These are phyloP conservation scores for Solidago caesia DNA, from an alignment of 129 eudicot genomes.

Conservation along the genomic window DNA sequence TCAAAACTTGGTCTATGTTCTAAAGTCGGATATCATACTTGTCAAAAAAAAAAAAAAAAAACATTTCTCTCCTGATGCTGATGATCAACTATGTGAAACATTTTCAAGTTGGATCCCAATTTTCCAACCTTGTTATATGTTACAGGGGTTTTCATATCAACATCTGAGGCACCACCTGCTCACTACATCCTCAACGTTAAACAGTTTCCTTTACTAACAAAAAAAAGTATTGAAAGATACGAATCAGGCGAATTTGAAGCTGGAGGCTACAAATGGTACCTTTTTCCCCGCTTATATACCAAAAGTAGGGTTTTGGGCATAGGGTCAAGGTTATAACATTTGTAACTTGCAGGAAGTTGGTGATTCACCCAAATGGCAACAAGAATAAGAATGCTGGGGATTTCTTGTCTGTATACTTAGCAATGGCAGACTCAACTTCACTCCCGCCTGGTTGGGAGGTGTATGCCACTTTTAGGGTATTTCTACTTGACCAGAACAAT, in stretches of 20 bases:
- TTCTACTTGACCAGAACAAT: conserved; percentile 58
- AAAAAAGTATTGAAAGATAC: conserved; percentile 41
- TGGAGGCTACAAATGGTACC: conserved; percentile 68
- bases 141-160: conserved; percentile 42
- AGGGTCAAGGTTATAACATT: neutral
- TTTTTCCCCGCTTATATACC: neutral
- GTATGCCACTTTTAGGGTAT: conserved; percentile 43
- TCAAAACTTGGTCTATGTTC: neutral
- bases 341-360: conserved; percentile 51
- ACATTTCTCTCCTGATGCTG: neutral
- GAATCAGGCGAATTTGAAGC: conserved; percentile 54
- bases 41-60: too few relatives aligned
- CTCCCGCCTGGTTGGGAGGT: conserved; percentile 59
- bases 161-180: conserved; percentile 54
- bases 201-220: conserved; percentile 37
- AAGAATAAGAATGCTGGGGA: conserved; percentile 39
- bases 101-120: neutral
- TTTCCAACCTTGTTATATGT: neutral
- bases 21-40: neutral
- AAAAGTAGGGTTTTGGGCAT: neutral
- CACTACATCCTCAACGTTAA: conserved; percentile 53
- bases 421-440: conserved; percentile 30
- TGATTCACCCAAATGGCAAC: conserved; percentile 62
- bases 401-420: conserved; percentile 54
- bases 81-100: neutral